A percentile compares a stretch with the other conserved stretches of the same genome.
These are phyloP conservation scores for Ceratocystis lukuohia DNA, from an alignment of 2,329 filamentous ascomycete genomes.

Conservation along the genomic window DNA sequence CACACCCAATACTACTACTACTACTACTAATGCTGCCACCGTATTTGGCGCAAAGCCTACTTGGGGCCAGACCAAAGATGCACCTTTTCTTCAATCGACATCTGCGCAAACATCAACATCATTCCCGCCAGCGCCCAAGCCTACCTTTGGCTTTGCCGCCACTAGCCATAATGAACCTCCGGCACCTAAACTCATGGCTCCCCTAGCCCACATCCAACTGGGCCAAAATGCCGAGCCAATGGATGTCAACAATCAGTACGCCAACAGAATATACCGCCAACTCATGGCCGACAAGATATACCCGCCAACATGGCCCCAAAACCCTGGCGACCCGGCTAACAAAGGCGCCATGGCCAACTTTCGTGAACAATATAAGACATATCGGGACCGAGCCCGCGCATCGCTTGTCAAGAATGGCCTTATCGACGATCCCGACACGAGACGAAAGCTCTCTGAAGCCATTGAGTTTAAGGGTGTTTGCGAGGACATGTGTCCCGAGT, in stretches of 20 bases:
- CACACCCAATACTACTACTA: background rate
- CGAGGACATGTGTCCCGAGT: slow-evolving; percentile 57
- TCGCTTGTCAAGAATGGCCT: slow-evolving; percentile 46
- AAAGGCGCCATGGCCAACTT: slow-evolving; percentile 41
- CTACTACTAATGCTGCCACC: background rate
- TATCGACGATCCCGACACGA: slow-evolving; percentile 52
- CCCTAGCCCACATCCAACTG: slow-evolving; percentile 6
- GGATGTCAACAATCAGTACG: slow-evolving; percentile 30
- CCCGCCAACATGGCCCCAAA: slow-evolving; percentile 41
- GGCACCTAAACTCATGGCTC: background rate
- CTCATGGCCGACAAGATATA: slow-evolving; percentile 41
- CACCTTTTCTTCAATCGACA: background rate
- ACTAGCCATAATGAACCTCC: background rate
- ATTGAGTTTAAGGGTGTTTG: slow-evolving; percentile 56
- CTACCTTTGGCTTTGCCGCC: background rate
- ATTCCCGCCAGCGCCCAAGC: background rate
- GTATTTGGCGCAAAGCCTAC: slow-evolving; percentile 1
- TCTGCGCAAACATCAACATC: background rate
- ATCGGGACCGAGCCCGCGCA: slow-evolving; percentile 42
- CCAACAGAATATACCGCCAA: slow-evolving; percentile 38
- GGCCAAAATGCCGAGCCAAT: slow-evolving; percentile 17
- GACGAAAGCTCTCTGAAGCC: slow-evolving; percentile 48
- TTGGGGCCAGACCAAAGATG: background rate
- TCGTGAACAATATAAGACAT: slow-evolving; percentile 42
- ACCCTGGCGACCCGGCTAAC: slow-evolving; percentile 40